phyloP scores from a whole-genome alignment of 495 filamentous ascomycete species.

The Tetracladium marchalianum region DNA sequence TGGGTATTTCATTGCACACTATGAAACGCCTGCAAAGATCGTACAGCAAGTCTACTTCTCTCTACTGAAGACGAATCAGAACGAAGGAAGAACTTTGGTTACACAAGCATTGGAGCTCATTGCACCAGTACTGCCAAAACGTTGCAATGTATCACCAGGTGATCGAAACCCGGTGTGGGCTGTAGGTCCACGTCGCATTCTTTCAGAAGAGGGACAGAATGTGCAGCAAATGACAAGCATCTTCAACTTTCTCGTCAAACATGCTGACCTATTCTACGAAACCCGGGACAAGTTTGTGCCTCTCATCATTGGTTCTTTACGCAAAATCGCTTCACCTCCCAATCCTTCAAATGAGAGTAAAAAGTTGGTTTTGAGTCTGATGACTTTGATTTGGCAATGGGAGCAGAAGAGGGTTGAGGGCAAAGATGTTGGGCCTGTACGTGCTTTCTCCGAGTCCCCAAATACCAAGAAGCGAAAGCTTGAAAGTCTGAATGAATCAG shows the following conservation, averaged over 20 bases:
- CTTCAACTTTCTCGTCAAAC: slow-evolving; percentile 89
- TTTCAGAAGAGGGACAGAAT: slow-evolving; percentile 94
- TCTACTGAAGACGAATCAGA: slow-evolving; percentile 83
- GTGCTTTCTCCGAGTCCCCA: slow-evolving; percentile 54
- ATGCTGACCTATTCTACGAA: slow-evolving; percentile 91
- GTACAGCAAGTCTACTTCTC: slow-evolving; percentile 89
- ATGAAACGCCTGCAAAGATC: slow-evolving; percentile 94
- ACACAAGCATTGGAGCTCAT: slow-evolving; percentile 91
- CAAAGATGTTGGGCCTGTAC: slow-evolving; percentile 28
- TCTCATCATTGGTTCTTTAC: slow-evolving; percentile 77
- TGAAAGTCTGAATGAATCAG: slow-evolving; percentile 37
- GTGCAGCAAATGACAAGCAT: slow-evolving; percentile 94
- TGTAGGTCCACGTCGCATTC: slow-evolving; percentile 78
- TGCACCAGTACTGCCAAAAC: slow-evolving; percentile 84
- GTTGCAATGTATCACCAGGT: slow-evolving; percentile 36
- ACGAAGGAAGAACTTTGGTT: slow-evolving; percentile 85
- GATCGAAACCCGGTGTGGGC: slow-evolving; percentile 68
- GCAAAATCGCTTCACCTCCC: slow-evolving; percentile 76
- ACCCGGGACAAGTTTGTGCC: slow-evolving; percentile 82
- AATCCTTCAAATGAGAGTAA: slow-evolving; percentile 88
- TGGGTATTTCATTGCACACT: slow-evolving; percentile 94
- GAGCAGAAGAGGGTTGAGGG: slow-evolving; percentile 68
- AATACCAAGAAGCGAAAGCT: slow-evolving; percentile 67
- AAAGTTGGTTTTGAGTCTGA: slow-evolving; percentile 82
- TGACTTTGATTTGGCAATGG: slow-evolving; percentile 85